Evolutionary conservation across 2,329 filamentous ascomycete species (phyloP).

Genomic region (Bipolaris cookei): DNA sequence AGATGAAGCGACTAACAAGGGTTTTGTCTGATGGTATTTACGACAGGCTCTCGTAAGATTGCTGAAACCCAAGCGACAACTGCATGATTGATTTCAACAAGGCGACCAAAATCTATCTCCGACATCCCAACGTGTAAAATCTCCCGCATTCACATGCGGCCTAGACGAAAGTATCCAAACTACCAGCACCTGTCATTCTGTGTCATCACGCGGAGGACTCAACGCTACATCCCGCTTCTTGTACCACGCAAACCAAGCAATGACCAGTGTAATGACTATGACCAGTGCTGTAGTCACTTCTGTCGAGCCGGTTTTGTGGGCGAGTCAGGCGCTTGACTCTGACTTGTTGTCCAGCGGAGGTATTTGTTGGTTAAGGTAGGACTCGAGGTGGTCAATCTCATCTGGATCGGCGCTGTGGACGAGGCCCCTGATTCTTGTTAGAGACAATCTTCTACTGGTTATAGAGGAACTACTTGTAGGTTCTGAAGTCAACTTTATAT

Average conservation of each 20-base stretch:
- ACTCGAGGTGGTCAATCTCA: constrained; percentile 83
- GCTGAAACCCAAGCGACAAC: background rate
- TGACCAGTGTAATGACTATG: constrained; percentile 29
- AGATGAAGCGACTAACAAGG: too few relatives aligned
- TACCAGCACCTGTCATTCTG: background rate
- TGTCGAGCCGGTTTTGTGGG: constrained; percentile 9
- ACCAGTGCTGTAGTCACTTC: constrained; percentile 32
- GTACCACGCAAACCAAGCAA: constrained; percentile 39
- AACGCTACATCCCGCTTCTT: constrained; percentile 20
- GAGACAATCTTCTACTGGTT: background rate
- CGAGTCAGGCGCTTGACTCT: constrained; percentile 44
- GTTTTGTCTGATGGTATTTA: background rate
- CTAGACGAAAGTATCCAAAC: background rate
- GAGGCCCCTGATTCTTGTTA: constrained; percentile 62
- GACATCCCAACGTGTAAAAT: background rate
- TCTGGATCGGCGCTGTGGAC: constrained; percentile 76
- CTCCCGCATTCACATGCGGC: background rate
- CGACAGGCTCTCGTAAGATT: background rate
- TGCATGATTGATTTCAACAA: background rate
- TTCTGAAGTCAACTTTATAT: constrained; percentile 75
- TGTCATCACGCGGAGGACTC: background rate
- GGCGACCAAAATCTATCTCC: background rate
- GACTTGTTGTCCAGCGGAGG: constrained; percentile 53
- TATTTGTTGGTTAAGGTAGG: constrained; percentile 62
- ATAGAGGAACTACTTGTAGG: constrained; percentile 67